Evolutionary conservation across 345 rosid species (phyloP), one percentile per base, ranked within the genome.

Genomic region (Arabidopsis suecica): DNA sequence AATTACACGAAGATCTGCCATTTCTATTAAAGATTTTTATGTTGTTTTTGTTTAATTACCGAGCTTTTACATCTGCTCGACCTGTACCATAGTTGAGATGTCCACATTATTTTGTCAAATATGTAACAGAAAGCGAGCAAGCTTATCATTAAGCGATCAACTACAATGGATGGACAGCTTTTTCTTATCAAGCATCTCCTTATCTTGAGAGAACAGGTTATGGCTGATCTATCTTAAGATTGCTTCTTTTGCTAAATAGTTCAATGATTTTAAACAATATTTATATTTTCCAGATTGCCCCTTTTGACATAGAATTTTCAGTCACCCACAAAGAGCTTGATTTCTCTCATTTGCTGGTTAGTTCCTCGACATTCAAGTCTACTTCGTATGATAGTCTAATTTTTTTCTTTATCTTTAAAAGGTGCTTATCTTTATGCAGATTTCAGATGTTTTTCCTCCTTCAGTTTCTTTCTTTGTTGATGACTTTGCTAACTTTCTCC

Each of bases 271-370:
- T 77, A 30, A 64, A 49, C 47, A 30, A 40, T 10, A n/a, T 50
- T 49, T 49, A 14, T 33, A 9, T 53, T 16, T 51, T 78, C 59
- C 89, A 95, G 99, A 91, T 95, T 80, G 93, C 97, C 6, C 97
- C 96, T 71, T 94, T 94, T 81, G 99, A 92, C 82, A 92, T 95
- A 71, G 99, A 95, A 73, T 95, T 95, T 81, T 89, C 91, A 4
- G 96, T 90, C 73, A 92, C 96, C 28, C 85, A 95, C 88, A 95
- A 95, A 88, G 99, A 94, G 78, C 97, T 95, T 50, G 99, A 95
- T 82, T 95, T 95, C 88, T 89, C 99, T 50, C 97, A 95, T 80
- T 75, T 92, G 68, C 88, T 95, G 99, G 97, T 94, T 76, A 86
- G 98, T 86, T 79, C 73, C 64, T 70, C 61, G 8, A 57, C 63